Conservation (phyloP, 2,329 filamentous ascomycete species). For the Orbilia blumenaviensis region DNA sequence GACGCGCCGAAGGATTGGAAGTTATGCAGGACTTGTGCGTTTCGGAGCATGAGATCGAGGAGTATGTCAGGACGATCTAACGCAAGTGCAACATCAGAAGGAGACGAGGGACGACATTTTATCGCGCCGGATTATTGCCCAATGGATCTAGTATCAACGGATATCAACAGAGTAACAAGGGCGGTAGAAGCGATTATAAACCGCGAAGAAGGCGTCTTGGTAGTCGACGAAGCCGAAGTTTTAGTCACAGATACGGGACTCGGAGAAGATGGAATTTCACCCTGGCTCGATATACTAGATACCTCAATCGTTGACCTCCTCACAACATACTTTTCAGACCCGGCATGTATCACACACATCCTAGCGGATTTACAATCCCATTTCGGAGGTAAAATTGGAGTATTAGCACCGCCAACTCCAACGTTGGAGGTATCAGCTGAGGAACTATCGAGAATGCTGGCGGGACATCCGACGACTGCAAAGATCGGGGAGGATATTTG, state of each 20-base stretch:
- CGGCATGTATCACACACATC: constrained; percentile 48
- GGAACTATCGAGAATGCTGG: constrained; percentile 53
- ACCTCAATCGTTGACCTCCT: constrained; percentile 43
- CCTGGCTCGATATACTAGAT: constrained; percentile 49
- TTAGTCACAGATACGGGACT: constrained; percentile 36
- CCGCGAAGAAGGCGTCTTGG: constrained; percentile 56
- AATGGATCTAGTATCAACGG: constrained; percentile 55
- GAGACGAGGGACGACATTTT: constrained; percentile 8
- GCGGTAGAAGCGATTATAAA: constrained; percentile 56
- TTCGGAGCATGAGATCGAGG: constrained; percentile 55
- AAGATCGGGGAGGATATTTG: constrained; percentile 55
- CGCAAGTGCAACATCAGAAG: constrained; percentile 28
- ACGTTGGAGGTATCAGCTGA: constrained; percentile 46
- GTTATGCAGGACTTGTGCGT: constrained; percentile 58
- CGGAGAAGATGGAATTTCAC: constrained; percentile 39
- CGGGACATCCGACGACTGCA: constrained; percentile 41
- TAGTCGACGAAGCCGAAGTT: constrained; percentile 55
- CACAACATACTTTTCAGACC: constrained; percentile 54
- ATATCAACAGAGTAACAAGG: constrained; percentile 46
- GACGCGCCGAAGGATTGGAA: constrained; percentile 58
- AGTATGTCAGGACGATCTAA: constrained; percentile 28
- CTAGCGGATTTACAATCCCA: constrained; percentile 53
- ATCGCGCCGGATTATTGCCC: constrained; percentile 55
- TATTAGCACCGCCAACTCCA: constrained; percentile 44
- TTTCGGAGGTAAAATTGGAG: constrained; percentile 45